Conservation (phyloP, 345 rosid species). For the Populus pruinosa region DNA sequence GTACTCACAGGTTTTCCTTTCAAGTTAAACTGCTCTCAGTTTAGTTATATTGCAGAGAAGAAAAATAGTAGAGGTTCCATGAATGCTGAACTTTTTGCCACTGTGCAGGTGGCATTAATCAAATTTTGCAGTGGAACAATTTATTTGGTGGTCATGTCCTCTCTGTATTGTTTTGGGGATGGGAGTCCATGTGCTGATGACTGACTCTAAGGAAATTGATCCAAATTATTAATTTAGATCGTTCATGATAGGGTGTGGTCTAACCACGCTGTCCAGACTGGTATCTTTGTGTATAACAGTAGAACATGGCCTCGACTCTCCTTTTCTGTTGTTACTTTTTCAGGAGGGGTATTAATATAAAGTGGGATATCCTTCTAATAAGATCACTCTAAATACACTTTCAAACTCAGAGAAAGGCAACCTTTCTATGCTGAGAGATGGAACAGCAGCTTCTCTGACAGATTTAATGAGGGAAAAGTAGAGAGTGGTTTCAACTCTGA, state of each 20-base stretch:
- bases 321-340: not conserved
- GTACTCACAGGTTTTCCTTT: conserved; percentile 34
- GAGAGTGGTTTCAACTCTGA: not conserved
- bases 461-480: no score
- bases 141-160: not conserved
- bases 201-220: not conserved
- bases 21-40: not conserved
- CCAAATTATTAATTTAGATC: not conserved
- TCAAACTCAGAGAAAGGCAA: no score
- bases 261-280: not conserved
- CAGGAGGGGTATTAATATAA: not conserved
- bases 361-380: not conserved
- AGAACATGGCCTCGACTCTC: not conserved
- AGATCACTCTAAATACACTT: no score
- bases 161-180: not conserved
- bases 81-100: not conserved
- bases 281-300: not conserved
- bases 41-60: not conserved
- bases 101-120: not conserved
- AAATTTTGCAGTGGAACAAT: not conserved
- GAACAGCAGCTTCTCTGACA: no score
- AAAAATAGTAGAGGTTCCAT: not conserved
- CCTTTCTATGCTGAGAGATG: no score
- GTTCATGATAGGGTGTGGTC: not conserved
- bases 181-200: not conserved